Conservation (phyloP, 2,329 filamentous ascomycete genomes). For the Aspergillus aculeatus region DNA sequence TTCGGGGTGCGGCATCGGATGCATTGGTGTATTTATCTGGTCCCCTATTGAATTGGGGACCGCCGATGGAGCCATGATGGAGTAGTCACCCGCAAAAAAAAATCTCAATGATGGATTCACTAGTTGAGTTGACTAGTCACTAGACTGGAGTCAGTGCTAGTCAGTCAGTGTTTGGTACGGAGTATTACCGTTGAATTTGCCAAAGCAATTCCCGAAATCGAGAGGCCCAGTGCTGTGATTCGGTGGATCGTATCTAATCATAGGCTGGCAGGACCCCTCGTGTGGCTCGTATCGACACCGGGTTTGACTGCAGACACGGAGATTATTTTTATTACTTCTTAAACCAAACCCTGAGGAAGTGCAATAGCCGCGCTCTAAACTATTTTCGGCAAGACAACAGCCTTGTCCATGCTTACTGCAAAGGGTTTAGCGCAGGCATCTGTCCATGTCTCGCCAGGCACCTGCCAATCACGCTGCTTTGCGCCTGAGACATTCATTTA, state of each 20-base stretch:
- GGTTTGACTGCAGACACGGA: not conserved
- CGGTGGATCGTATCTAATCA: too few species aligned
- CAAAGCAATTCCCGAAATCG: too few species aligned
- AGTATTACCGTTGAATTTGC: too few species aligned
- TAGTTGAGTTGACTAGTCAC: not conserved
- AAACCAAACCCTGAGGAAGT: too few species aligned
- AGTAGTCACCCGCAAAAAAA: not conserved
- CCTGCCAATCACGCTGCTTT: not conserved
- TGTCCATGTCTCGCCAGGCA: not conserved
- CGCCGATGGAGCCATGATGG: not conserved
- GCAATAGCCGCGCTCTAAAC: not conserved
- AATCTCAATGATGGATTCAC: not conserved
- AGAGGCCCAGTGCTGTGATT: too few species aligned
- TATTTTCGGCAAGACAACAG: not conserved
- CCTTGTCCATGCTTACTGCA: not conserved
- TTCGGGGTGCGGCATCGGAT: not conserved
- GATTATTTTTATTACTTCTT: too few species aligned
- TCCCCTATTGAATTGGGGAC: not conserved
- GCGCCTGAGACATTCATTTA: not conserved
- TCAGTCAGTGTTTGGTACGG: too few species aligned
- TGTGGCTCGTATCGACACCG: not conserved
- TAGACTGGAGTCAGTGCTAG: too few species aligned
- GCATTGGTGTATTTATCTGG: not conserved
- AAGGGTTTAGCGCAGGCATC: not conserved
- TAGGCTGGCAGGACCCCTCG: too few species aligned